These are phyloP conservation scores for Coffea humblotiana DNA, from an alignment of 305 asterid genomes.

Conservation along the genomic window DNA sequence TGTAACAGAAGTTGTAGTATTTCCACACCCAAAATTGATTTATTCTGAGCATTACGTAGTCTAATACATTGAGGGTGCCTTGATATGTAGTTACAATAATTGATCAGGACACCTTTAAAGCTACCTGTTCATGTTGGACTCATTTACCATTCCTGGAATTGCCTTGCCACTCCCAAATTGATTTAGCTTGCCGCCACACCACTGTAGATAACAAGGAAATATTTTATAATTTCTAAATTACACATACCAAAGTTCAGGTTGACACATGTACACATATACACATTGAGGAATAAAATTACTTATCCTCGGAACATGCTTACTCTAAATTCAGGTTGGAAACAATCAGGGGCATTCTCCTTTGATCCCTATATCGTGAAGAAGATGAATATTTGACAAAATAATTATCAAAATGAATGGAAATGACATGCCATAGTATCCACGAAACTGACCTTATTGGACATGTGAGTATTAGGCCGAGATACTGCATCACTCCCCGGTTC, in stretches of 20 bases:
- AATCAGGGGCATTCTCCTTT: slow-evolving; percentile 40
- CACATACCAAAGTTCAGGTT: too few species aligned
- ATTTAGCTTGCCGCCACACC: slow-evolving; percentile 46
- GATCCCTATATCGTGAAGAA: slow-evolving; percentile 31
- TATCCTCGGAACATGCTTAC: slow-evolving; percentile 32
- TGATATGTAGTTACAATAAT: background rate
- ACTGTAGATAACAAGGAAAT: slow-evolving; percentile 29
- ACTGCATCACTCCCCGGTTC: slow-evolving; percentile 28
- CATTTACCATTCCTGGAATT: slow-evolving; percentile 35
- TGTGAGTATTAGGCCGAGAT: slow-evolving; percentile 31
- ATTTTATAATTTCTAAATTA: background rate
- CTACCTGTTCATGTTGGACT: slow-evolving; percentile 53
- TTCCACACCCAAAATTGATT: too few species aligned
- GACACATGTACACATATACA: background rate
- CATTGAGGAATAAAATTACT: slow-evolving; percentile 1
- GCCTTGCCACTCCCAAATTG: slow-evolving; percentile 50
- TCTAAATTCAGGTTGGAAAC: slow-evolving; percentile 47
- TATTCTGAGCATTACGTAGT: too few species aligned
- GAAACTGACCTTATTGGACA: slow-evolving; percentile 47
- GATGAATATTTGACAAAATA: background rate
- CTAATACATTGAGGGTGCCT: too few species aligned
- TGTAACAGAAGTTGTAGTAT: too few species aligned
- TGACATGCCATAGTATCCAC: background rate
- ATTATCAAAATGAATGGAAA: background rate
- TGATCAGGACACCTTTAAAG: background rate